Evolutionary conservation across 495 filamentous ascomycete species (phyloP), one percentile per base, ranked within the genome.

Genomic region (Podospora pseudocomata): DNA sequence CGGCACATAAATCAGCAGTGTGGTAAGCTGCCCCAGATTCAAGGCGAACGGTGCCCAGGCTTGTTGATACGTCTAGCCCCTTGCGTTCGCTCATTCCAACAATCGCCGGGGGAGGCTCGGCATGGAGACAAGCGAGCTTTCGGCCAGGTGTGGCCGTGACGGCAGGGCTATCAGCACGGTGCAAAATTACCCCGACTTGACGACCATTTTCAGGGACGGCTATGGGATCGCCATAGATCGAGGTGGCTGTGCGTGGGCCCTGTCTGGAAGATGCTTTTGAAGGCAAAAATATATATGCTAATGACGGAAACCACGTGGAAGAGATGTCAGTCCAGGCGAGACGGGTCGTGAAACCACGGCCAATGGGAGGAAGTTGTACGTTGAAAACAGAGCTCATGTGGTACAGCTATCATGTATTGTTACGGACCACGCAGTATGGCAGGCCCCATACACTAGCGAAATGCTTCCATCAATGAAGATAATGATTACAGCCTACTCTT

Each of bases 81-180:
- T 49, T 49, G 39, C 39, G 2, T 49, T 49, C 39, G 15, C 15
- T 49, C 39, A 49, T 49, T 49, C 39, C 39, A 49, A 11, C 2
- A 49, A 49, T 16, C 0, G 39, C 39, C 39, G 39, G 39, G 39
- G 39, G 39, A 49, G 39, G 13, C 39, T 49, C 39, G 39, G 39
- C 39, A 16, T 49, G 39, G 39, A 49, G 1, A 13, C 9, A 13
- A 49, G 39, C 39, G 39, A 49, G 39, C 39, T 49, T 13, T 49
- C 60, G 7, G 19, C 7, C 59, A 27, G 44, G 18, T 26, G 49
- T 60, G 6, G 44, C 44, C 27, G 34, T 56, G 49, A 19, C 23
- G 18, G 19, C 26, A 23, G 15, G 39, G 44, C 18, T 53, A 66
- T 73, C 68, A 73, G 71, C 71, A 63, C 71, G 71, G 71, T 9